Base-by-base conservation (phyloP, 768 basidiomycete species). In the Pisolithus tinctorius region DNA sequence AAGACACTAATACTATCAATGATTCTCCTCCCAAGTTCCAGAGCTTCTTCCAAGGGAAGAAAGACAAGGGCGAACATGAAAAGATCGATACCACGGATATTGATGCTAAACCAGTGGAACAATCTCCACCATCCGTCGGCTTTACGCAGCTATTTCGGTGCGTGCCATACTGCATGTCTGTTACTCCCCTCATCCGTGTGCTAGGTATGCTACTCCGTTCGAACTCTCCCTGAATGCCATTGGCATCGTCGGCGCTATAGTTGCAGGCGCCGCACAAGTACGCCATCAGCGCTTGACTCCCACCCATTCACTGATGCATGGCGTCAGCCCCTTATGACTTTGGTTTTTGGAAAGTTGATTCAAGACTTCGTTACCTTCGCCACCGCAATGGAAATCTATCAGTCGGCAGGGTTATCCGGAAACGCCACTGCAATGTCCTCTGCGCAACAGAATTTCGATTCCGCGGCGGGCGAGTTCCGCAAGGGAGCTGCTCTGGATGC, bases 261-360 rank as follows among this genome's bases (percentile, higher is more conserved):
- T 74, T 0, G 83, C 86, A n/a, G 93, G 93, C 23, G 84, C 89
- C 25, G 82, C 91, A 26, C 88, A 92, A 75, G 87, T 88, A 54
- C 47, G 13, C 25, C 13, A 48, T 11, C 47, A 46, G 37, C 50
- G 17, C 37, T 36, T 37, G 31, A 20, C 39, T 34, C 10, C 23
- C 29, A 38, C 45, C 41, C 44, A 6, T 38, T 20, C 20, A 3
- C 34, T 23, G 52, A 45, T 31, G 30, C 14, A 55, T 3, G 2
- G 16, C 9, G 38, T 5, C 50, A 87, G 82, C 86, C 86, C 5
- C 72, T 88, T 39, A 87, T 90, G 86, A 81, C 81, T 55, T 70
- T 96, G 48, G 75, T 96, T 36, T 95, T 96, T 65, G 93, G 92
- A 41, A 81, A 81, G 46, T 80, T 94, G 45, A 85, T 85, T 0